Conservation (phyloP, 495 filamentous ascomycete genomes). For the Hypoxylon intermedium region DNA sequence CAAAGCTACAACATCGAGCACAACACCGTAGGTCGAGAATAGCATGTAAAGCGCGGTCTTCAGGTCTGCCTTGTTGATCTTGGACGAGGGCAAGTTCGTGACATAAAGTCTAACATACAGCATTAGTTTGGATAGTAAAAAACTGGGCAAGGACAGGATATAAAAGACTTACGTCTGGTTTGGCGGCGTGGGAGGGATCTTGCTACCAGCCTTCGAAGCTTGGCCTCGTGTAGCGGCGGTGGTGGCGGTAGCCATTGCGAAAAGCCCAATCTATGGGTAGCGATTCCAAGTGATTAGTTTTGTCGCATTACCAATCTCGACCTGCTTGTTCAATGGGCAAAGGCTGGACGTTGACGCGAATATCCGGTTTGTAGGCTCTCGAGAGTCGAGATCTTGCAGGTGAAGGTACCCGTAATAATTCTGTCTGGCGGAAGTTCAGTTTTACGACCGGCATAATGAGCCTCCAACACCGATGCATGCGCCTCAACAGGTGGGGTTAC, state of each 20-base stretch:
- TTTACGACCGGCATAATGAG: not conserved
- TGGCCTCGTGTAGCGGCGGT: constrained; percentile 25
- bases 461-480: too few species aligned
- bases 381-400: not conserved
- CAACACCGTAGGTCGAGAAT: constrained; percentile 90
- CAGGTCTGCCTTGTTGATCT: constrained; percentile 84
- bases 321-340: too few species aligned
- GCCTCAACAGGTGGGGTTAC: not conserved
- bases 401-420: not conserved
- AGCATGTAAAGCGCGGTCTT: constrained; percentile 86
- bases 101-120: constrained; percentile 73
- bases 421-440: not conserved
- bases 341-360: too few species aligned
- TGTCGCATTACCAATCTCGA: not conserved
- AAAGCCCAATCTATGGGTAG: not conserved
- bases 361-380: not conserved
- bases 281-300: not conserved
- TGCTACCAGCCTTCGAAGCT: constrained; percentile 41
- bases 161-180: constrained; percentile 72
- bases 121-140: constrained; percentile 44
- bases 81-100: constrained; percentile 79
- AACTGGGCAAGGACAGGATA: not conserved
- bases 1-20: constrained; percentile 91
- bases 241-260: constrained; percentile 24
- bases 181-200: constrained; percentile 58